Percentiles rank a stretch among this genome's conserved stretches.
Evolutionary conservation across 2,329 filamentous ascomycete genomes (phyloP).

Genomic region (Pseudocercospora fijiensis): DNA sequence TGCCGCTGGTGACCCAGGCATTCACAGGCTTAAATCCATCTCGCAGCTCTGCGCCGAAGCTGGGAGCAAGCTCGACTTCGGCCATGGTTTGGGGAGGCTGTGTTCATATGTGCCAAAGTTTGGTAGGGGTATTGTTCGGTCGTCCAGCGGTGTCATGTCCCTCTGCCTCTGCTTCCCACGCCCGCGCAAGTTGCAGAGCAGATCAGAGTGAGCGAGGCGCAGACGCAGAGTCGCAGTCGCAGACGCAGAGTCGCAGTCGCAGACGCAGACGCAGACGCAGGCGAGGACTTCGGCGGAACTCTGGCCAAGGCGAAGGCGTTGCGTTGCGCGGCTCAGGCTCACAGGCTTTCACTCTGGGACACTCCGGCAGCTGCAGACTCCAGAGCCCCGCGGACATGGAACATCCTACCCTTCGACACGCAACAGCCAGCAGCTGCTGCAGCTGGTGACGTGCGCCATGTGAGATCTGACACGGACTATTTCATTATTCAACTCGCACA

Average conservation of each 20-base stretch:
- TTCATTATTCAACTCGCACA: neutral
- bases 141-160: neutral
- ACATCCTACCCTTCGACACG: neutral
- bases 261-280: slow-evolving; percentile 4
- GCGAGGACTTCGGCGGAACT: neutral
- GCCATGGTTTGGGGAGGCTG: slow-evolving; percentile 57
- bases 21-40: slow-evolving; percentile 97
- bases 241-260: no score
- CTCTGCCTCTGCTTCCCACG: neutral
- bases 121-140: neutral
- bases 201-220: neutral
- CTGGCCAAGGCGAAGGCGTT: neutral
- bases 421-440: neutral
- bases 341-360: neutral
- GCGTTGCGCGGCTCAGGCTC: slow-evolving; percentile 3
- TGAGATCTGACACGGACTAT: neutral
- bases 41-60: slow-evolving; percentile 94
- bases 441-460: neutral
- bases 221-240: no score
- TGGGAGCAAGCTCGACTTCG: slow-evolving; percentile 76
- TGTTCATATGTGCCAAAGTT: neutral
- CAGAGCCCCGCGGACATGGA: neutral
- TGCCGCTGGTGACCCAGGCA: slow-evolving; percentile 82
- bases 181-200: neutral
- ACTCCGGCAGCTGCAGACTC: neutral